Evolutionary conservation across 139 green algal genomes (phyloP).

Genomic region (Pseudopediastrum boryanum): DNA sequence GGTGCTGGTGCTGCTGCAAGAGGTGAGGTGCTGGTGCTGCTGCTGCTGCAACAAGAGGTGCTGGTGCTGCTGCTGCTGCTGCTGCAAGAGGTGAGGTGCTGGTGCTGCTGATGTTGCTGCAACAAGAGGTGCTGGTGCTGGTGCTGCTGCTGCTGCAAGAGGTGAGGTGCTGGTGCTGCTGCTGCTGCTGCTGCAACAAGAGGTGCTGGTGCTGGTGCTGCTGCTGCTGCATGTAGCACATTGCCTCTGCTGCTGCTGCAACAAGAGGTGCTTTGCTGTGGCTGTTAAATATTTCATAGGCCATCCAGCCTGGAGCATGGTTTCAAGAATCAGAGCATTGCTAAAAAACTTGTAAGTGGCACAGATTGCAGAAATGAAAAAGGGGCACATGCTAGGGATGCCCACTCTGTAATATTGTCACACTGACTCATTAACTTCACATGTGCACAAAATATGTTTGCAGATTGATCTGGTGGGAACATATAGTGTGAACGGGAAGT

Average conservation of each 20-base stretch:
- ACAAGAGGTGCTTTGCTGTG: not conserved
- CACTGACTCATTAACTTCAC: not conserved
- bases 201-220: constrained; percentile 16
- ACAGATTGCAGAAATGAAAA: too few relatives aligned
- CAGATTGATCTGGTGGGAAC: too few relatives aligned
- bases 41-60: not conserved
- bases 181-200: constrained; percentile 15
- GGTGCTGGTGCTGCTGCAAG: not conserved
- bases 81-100: not conserved
- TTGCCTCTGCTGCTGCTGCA: not conserved
- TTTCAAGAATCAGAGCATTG: too few relatives aligned
- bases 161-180: constrained; percentile 22
- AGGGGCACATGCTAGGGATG: too few relatives aligned
- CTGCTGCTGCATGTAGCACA: constrained; percentile 14
- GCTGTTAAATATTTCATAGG: too few relatives aligned
- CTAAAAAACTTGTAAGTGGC: too few relatives aligned
- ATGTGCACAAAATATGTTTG: not conserved
- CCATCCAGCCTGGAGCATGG: too few relatives aligned
- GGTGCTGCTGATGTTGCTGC: not conserved
- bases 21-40: not conserved
- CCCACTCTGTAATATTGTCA: too few relatives aligned
- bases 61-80: not conserved
- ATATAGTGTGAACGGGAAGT: too few relatives aligned
- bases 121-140: not conserved
- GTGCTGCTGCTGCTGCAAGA: not conserved